Percentiles rank a stretch among this genome's conserved stretches.
These are phyloP conservation scores for Paracamarosporium sp. DNA, from an alignment of 2,329 filamentous ascomycete species.

Conservation along the genomic window DNA sequence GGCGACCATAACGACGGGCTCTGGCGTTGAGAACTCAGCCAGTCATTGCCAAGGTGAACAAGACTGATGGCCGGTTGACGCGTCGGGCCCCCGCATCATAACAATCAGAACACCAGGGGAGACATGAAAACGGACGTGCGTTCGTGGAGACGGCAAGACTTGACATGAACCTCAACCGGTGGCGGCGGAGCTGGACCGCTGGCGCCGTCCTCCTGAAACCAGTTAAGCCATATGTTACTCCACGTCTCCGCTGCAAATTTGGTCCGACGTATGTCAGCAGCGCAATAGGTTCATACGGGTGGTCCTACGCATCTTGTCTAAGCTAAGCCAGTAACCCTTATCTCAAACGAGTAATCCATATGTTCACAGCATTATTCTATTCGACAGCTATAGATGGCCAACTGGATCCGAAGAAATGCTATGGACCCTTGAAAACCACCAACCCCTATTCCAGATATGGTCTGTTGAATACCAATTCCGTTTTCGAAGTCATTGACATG, in stretches of 20 bases:
- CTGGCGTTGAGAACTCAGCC: background rate
- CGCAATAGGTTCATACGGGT: background rate
- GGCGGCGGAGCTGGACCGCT: background rate
- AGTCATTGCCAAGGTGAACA: background rate
- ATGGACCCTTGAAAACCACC: background rate
- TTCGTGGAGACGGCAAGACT: background rate
- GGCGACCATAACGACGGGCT: background rate
- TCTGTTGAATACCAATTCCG: background rate
- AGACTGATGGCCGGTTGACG: background rate
- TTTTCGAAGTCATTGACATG: background rate
- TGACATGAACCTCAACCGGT: background rate
- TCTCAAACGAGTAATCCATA: background rate
- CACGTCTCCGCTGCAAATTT: background rate
- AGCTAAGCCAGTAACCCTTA: background rate
- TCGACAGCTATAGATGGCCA: background rate
- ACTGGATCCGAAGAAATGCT: background rate
- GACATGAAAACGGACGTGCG: background rate
- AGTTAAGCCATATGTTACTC: background rate
- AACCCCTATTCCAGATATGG: background rate
- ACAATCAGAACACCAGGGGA: background rate
- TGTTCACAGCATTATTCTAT: background rate
- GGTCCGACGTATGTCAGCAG: background rate
- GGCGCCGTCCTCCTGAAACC: background rate
- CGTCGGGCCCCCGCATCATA: slow-evolving; percentile 2
- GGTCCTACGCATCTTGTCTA: background rate